Evolutionary conservation across 768 basidiomycete genomes (phyloP).

Genomic region (Candolleomyces efflorescens): DNA sequence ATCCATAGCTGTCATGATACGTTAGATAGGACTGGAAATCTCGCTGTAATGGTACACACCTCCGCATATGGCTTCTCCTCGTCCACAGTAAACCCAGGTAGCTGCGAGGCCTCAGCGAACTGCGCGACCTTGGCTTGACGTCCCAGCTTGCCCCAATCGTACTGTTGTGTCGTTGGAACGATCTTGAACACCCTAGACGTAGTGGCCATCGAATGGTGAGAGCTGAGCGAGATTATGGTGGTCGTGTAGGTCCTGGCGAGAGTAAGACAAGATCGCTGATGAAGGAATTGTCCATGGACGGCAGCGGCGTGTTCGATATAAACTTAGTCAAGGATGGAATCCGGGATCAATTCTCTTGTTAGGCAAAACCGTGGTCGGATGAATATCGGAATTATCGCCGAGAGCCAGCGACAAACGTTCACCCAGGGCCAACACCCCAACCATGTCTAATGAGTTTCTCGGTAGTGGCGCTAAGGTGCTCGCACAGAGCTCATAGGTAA

Average conservation of each 20-base stretch:
- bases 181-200: slow-evolving; percentile 65
- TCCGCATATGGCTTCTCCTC: slow-evolving; percentile 85
- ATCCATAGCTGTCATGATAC: slow-evolving; percentile 57
- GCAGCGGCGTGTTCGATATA: too few species aligned
- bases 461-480: neutral
- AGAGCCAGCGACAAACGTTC: neutral
- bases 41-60: slow-evolving; percentile 42
- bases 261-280: neutral
- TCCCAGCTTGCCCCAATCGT: slow-evolving; percentile 95
- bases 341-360: too few species aligned
- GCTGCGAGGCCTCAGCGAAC: slow-evolving; percentile 56
- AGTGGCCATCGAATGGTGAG: neutral
- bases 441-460: too few species aligned
- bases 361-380: neutral
- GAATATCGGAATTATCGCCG: neutral
- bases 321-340: too few species aligned
- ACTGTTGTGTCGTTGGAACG: slow-evolving; percentile 78
- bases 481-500: neutral
- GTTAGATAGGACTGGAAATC: slow-evolving; percentile 10
- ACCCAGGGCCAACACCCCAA: too few species aligned
- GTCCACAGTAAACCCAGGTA: slow-evolving; percentile 66
- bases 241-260: neutral
- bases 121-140: slow-evolving; percentile 82
- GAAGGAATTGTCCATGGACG: neutral
- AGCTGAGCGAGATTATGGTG: neutral